Conservation (phyloP, 164 flowering plant species). For the Magnolia changhungtana region DNA sequence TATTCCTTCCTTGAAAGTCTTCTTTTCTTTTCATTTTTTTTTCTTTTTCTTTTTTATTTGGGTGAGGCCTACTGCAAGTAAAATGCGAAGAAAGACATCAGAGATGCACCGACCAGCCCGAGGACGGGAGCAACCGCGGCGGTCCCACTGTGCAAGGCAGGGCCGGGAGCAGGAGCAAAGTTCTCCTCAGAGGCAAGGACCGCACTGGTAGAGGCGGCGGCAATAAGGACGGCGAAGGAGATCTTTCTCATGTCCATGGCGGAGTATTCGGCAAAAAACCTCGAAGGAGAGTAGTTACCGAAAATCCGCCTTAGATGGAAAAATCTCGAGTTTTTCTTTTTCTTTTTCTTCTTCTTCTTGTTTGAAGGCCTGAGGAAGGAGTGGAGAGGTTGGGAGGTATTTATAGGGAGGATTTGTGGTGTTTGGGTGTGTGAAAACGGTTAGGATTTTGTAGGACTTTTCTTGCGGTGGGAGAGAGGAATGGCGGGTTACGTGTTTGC, state of each 20-base stretch:
- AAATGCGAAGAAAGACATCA: background rate
- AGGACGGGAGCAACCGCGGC: background rate
- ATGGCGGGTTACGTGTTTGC: background rate
- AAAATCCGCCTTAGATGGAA: background rate
- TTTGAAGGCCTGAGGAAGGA: background rate
- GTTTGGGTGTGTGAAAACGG: background rate
- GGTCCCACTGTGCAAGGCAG: background rate
- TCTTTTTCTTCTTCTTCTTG: background rate
- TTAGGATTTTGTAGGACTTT: background rate
- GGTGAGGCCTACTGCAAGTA: background rate
- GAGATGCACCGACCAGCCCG: background rate
- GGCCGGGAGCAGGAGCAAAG: background rate
- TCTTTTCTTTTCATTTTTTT: background rate
- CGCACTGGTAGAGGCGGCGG: background rate
- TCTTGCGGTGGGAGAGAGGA: background rate
- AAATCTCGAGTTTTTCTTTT: background rate
- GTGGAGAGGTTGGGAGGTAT: background rate
- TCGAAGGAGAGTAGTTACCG: background rate
- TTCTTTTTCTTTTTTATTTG: background rate
- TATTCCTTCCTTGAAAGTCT: background rate
- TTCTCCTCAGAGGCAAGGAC: background rate
- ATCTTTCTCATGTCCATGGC: conserved; percentile 2
- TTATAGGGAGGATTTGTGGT: background rate
- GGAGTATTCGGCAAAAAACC: background rate
- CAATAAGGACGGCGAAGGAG: background rate